Evolutionary conservation across 257 asterid genomes (phyloP), one percentile per base, ranked within the genome.

Genomic region (Jacaranda copaia): DNA sequence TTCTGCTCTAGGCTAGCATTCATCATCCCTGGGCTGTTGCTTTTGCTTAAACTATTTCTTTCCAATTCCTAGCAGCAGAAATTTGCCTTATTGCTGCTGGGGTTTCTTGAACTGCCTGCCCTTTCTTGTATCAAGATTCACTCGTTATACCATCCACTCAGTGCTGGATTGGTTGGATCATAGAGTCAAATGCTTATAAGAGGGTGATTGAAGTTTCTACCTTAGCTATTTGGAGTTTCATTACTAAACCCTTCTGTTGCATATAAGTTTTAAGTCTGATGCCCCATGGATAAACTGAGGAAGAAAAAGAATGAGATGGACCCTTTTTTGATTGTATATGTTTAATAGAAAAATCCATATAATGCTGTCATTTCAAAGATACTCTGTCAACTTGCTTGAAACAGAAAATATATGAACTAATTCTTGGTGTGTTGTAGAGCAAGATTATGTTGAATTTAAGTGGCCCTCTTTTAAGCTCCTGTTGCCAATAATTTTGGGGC

Each of bases 401-500:
- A 18, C 20, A 42, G 45, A 8, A 42, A 0, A 15, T 6, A 5
- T 42, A 3, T 3, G 46, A 8, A 48, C 5, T 5, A 45, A 63
- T 18, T 70, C 36, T 38, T 70, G 61, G 14, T 10, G 82, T 53
- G 3, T 48, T 6, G 55, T 12, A 19, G 65, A 45, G 60, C 40
- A 38, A 40, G 45, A 82, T 64, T 65, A 66, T 66, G 51, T 61
- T 58, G 15, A 76, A 49, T 3, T 25, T 16, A 36, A 66, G 78
- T 80, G 84, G 75, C 40, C 62, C 64, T 40, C 48, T 19, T 15
- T 35, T 51, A 49, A 59, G 48, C 57, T 56, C 25, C 38, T 63
- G 48, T 13, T 38, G 8, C 18, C 76, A 73, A 83, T 73, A 73
- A 83, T 73, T 68, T 15, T 4, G 59, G 82, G 80, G 82, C 84